phyloP scores from a whole-genome alignment of 345 rosid species.

The Boechera stricta region DNA sequence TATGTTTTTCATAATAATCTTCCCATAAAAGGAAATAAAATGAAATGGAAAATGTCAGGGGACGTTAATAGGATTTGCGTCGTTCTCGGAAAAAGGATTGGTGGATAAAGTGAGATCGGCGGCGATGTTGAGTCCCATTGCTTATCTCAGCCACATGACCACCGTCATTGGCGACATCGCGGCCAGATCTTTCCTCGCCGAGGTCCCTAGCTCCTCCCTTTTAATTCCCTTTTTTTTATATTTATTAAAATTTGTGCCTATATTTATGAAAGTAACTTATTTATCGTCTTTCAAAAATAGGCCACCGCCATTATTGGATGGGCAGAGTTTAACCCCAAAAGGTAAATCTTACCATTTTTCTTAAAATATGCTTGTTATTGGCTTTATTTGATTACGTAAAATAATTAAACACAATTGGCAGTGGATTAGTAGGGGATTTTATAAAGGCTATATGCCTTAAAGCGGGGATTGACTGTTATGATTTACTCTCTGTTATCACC shows the following conservation, averaged over 20 bases:
- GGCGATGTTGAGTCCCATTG: conserved; percentile 83
- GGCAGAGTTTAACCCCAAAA: conserved; percentile 85
- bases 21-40: neutral
- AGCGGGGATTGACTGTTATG: conserved; percentile 78
- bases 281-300: conserved; percentile 46
- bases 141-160: conserved; percentile 90
- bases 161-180: conserved; percentile 68
- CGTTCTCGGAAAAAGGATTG: conserved; percentile 75
- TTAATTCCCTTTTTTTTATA: neutral
- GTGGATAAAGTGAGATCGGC: conserved; percentile 69
- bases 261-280: conserved; percentile 7
- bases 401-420: conserved; percentile 35
- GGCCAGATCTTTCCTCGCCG: conserved; percentile 73
- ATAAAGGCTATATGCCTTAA: conserved; percentile 58
- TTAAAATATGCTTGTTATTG: neutral
- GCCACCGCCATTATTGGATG: conserved; percentile 56
- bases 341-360: conserved; percentile 47
- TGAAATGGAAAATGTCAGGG: conserved; percentile 56
- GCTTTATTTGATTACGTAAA: conserved; percentile 1
- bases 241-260: neutral
- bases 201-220: conserved; percentile 50
- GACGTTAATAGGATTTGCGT: conserved; percentile 74
- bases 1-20: neutral
- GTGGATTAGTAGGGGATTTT: conserved; percentile 55
- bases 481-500: conserved; percentile 65